Base-by-base conservation (phyloP, 192 early-diverging fungal genomes). In the Thamnidium elegans region DNA sequence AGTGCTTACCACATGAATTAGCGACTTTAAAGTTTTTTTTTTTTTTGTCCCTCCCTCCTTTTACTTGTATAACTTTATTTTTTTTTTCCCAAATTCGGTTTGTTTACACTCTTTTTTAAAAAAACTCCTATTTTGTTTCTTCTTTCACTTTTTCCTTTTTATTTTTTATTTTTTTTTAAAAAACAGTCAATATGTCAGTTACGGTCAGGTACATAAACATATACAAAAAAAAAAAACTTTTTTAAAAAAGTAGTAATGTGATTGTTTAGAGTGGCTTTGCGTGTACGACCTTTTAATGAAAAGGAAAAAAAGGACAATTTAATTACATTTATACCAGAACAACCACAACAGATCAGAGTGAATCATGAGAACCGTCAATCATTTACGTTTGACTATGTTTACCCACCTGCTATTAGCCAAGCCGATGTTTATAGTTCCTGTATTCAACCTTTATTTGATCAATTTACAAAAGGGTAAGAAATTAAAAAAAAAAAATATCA, bases 321-420 rank as follows among this genome's bases (percentile, higher is more conserved):
- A 26, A 72, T 86, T 63, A 67, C 78, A 5, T 76, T 75, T 66
- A 76, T 87, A 34, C 79, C 80, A 0, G 74, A 78, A 53, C 43
- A 60, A 45, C 78, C 85, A 0, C 87, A 87, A 69, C 55, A 56
- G 32, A 75, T 89, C 10, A 67, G 81, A 6, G 71, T 89, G 20
- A 83, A 81, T 23, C 69, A 73, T 3, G 83, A 87, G 46, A 78
- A 75, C 26, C 77, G 79, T 15, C 36, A 39, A 39, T 81, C 82
- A 9, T 87, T 87, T 66, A 86, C 87, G 46, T 91, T 86, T 68
- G 89, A 91, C 68, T 71, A 85, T 69, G 85, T 88, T 32, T 91
- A 82, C 75, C 71, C 79, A n/a, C 72, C 83, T n/a, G 66, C 71
- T 31, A 63, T 77, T 8, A 59, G 52, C 11, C 86, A 92, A 69